A percentile compares a stretch with the other conserved stretches of the same genome.
Conservation (phyloP, 208 protist genomes). For the Acanthamoeba sp. region DNA sequence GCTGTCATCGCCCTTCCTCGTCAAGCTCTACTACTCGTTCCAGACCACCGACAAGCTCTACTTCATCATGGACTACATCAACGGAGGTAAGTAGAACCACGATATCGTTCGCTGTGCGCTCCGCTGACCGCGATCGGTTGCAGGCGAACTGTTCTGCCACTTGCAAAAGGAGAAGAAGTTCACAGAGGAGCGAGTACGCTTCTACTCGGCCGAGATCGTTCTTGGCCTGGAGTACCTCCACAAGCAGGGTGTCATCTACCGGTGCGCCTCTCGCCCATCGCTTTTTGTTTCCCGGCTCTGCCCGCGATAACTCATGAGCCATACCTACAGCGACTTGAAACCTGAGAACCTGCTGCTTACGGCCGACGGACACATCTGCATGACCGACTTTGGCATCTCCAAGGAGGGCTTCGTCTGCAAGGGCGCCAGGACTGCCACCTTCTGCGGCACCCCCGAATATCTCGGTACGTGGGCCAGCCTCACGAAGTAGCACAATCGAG, state of each 20-base stretch:
- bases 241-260: slow-evolving; percentile 85
- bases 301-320: background rate
- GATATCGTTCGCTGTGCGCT: background rate
- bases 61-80: slow-evolving; percentile 94
- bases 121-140: background rate
- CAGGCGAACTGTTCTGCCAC: slow-evolving; percentile 95
- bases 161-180: slow-evolving; percentile 89
- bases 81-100: slow-evolving; percentile 87
- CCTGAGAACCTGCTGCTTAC: slow-evolving; percentile 48
- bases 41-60: slow-evolving; percentile 95
- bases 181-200: background rate
- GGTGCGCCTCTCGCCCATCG: slow-evolving; percentile 86
- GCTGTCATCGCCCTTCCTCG: slow-evolving; percentile 88
- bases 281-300: too few relatives aligned
- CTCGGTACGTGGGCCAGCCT: slow-evolving; percentile 58
- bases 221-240: slow-evolving; percentile 89
- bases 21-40: slow-evolving; percentile 96
- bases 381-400: slow-evolving; percentile 91
- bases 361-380: slow-evolving; percentile 82
- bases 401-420: slow-evolving; percentile 81
- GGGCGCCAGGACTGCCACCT: slow-evolving; percentile 84
- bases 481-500: too few relatives aligned
- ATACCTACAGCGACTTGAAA: background rate
- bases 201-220: slow-evolving; percentile 87
- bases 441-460: slow-evolving; percentile 92